Base-by-base conservation (phyloP, 345 rosid species). In the Capsella bursapastoris region DNA sequence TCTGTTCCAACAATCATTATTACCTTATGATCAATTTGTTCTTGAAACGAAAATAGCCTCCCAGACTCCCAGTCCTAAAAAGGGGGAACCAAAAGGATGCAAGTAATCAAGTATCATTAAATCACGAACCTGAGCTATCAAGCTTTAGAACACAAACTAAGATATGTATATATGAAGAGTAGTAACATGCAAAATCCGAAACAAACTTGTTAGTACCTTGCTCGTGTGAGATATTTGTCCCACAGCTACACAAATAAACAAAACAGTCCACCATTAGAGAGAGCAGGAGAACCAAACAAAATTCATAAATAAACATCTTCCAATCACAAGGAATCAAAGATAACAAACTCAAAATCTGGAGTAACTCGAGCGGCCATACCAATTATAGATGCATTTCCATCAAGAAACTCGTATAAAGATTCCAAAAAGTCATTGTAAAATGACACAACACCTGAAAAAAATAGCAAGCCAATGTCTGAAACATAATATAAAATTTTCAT, bases 1-100 rank as follows among this genome's bases (percentile, higher is more conserved):
- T 32, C 5, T 4, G 3, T 10, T 35, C 13, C 50, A 74, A 31
- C 9, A 13, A 40, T n/a, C 3, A 7, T 15, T 4, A 32, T 65
- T 81, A 88, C 98, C 97, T 91, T 93, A 66, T 93, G 97, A 65
- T 87, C 88, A 4, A 88, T 81, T 83, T 93, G 98, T 66, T 89
- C 89, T 71, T 87, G 92, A 58, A 93, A 78, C 9, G 96, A 88
- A 80, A 88, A 93, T 34, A 90, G 71, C 76, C 76, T 86, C 52
- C 92, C 88, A 10, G 61, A 64, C 72, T 84, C 94, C 92, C 92
- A 91, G 70, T 91, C 82, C 98, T 76, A 60, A 18, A 60, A 61
- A 35, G 40, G 10, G 48, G 31, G 8, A 31, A 57, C 56, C 12
- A 31, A 32, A 29, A 50, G 22, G 1, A 1, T 18, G 22, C 22